A percentile compares a stretch with the other conserved stretches of the same genome.
Evolutionary conservation across 2,329 filamentous ascomycete species (phyloP).

Genomic region (Penicillium sp.): DNA sequence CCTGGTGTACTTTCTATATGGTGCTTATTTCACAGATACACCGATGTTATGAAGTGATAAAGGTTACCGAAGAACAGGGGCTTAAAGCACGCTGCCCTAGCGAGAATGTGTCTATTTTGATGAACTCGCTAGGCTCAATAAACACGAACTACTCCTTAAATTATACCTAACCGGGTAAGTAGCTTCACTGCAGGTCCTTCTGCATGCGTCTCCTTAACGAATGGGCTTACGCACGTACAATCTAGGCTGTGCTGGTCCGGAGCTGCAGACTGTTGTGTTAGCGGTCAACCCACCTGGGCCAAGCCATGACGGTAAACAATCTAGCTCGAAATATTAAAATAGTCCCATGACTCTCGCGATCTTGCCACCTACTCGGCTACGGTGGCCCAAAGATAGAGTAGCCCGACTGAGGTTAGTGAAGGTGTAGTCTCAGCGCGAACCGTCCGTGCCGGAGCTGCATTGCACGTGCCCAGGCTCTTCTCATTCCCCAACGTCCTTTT

Average conservation of each 20-base stretch:
- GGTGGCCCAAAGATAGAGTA: neutral
- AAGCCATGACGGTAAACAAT: no score
- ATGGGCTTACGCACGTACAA: neutral
- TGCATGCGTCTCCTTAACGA: neutral
- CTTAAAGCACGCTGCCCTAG: neutral
- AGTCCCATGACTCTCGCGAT: neutral
- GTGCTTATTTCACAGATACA: no score
- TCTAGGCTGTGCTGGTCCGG: neutral
- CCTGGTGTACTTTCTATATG: no score
- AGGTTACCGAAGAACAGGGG: neutral
- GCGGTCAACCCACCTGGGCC: neutral
- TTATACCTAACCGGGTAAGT: neutral
- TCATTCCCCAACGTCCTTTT: neutral
- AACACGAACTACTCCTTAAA: neutral
- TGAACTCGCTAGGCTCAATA: neutral
- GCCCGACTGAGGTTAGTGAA: neutral
- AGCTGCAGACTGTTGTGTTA: neutral
- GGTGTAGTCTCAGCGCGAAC: neutral
- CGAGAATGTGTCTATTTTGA: neutral
- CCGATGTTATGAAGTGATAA: neutral
- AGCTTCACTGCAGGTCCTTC: neutral
- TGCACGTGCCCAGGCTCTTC: conserved; percentile 2
- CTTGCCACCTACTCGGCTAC: neutral
- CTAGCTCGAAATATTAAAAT: no score
- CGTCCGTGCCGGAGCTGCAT: neutral